A percentile compares a stretch with the other conserved stretches of the same genome.
phyloP scores from a whole-genome alignment of 768 basidiomycete species.

The Termitomyces heimii region DNA sequence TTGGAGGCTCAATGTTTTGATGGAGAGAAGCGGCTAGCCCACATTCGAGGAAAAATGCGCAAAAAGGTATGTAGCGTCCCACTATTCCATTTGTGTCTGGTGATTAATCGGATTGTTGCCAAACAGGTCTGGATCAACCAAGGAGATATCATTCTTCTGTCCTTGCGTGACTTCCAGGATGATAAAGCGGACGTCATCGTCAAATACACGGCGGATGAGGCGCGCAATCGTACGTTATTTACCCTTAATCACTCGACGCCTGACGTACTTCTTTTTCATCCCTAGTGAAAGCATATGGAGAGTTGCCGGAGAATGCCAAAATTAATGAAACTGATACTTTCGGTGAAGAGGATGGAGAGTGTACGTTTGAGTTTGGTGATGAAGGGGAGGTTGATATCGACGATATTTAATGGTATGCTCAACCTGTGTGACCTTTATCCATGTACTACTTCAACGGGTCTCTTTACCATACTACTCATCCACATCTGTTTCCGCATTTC shows the following conservation, averaged over 20 bases:
- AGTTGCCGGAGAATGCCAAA: slow-evolving; percentile 93
- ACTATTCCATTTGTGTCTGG: slow-evolving; percentile 1
- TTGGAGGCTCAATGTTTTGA: slow-evolving; percentile 97
- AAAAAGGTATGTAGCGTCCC: slow-evolving; percentile 74
- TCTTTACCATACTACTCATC: slow-evolving; percentile 6
- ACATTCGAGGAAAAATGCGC: slow-evolving; percentile 98
- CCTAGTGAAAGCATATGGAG: slow-evolving; percentile 93
- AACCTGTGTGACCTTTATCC: background rate
- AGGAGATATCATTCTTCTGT: slow-evolving; percentile 92
- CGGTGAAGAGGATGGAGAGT: slow-evolving; percentile 87
- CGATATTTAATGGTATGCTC: slow-evolving; percentile 55
- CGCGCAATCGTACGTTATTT: slow-evolving; percentile 58
- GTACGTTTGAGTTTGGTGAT: slow-evolving; percentile 86
- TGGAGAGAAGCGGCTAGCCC: slow-evolving; percentile 94
- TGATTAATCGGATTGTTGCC: background rate
- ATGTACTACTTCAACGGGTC: slow-evolving; percentile 7
- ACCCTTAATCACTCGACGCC: background rate
- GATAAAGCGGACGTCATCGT: slow-evolving; percentile 99
- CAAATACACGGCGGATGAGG: slow-evolving; percentile 97
- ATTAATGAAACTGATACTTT: slow-evolving; percentile 96
- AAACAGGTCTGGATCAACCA: slow-evolving; percentile 99
- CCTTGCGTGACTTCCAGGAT: slow-evolving; percentile 97
- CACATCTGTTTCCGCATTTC: slow-evolving; percentile 8
- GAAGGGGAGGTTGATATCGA: slow-evolving; percentile 88
- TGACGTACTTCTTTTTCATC: background rate